Percentiles rank a stretch among this genome's conserved stretches.
These are phyloP conservation scores for Ustilago crameri DNA, from an alignment of 1,284 basidiomycete genomes.

Conservation along the genomic window DNA sequence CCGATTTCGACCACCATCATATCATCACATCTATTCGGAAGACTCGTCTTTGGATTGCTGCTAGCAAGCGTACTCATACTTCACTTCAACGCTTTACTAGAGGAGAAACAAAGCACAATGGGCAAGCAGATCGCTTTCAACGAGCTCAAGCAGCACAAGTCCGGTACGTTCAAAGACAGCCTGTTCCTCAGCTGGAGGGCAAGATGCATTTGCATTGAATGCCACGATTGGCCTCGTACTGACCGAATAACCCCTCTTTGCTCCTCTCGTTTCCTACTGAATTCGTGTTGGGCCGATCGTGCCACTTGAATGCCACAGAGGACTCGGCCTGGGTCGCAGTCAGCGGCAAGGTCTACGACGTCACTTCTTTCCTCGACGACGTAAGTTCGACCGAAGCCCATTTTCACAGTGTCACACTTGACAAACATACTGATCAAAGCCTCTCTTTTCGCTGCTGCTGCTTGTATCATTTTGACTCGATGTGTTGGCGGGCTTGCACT, in stretches of 20 bases:
- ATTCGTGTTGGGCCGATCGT: background rate
- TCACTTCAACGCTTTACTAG: constrained; percentile 5
- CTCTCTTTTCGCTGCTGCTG: too few species aligned
- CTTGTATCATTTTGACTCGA: too few species aligned
- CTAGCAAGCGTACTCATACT: constrained; percentile 9
- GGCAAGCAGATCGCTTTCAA: constrained; percentile 47
- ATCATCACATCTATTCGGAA: background rate
- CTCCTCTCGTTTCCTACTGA: too few species aligned
- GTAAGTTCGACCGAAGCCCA: constrained; percentile 32
- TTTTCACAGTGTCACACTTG: background rate
- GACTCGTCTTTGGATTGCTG: constrained; percentile 3
- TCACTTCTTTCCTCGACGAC: constrained; percentile 67
- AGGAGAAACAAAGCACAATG: constrained; percentile 28
- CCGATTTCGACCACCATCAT: too few species aligned
- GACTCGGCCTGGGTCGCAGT: constrained; percentile 66
- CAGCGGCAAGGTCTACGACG: constrained; percentile 66
- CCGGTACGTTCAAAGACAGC: constrained; percentile 55
- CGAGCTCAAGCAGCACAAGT: constrained; percentile 63
- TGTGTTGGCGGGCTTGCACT: too few species aligned
- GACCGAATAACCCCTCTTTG: too few species aligned
- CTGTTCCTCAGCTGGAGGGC: too few species aligned
- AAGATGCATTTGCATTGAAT: background rate
- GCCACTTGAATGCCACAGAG: constrained; percentile 26
- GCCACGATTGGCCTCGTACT: background rate
- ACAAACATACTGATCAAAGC: too few species aligned